Base-by-base conservation (phyloP, 306 rosid genomes). In the Ceratonia siliqua region DNA sequence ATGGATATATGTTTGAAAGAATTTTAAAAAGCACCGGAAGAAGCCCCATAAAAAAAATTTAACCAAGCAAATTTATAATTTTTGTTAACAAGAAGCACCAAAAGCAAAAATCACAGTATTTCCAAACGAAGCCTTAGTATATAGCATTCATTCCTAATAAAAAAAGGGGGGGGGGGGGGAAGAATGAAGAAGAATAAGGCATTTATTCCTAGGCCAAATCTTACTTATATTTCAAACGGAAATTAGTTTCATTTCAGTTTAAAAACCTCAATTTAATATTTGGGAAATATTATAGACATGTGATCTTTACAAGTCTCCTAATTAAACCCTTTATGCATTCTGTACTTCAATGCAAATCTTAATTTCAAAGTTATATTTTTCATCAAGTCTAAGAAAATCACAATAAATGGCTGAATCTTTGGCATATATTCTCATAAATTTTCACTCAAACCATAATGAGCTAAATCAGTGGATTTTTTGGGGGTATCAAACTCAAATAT, bases 381-480 rank as follows among this genome's bases (percentile, higher is more conserved):
- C 58, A 69, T 50, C 12, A 49, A 69, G 5, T 49, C 45, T 33
- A 5, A 35, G 43, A 1, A 68, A 30, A 11, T 49, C 46, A 20
- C 25, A 30, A 45, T 33, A 18, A 69, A 69, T 48, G 2, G 43
- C 49, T 33, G 32, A 24, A 69, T 69, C 49, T 69, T 69, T 50
- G 13, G 22, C 33, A 69, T 35, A 21, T 17, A 72, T 81, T 72
- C 53, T 57, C 70, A 65, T 54, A 50, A 45, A 46, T 25, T 75
- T 53, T 33, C 52, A 9, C 48, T 17, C 13, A 58, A 74, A 24
- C 64, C 12, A 33, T 68, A 30, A 21, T 46, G 46, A 6, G 22
- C 24, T 58, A 22, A 52, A 36, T 61, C 59, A 30, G 3, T 35
- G 32, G 8, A 63, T 62, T 11, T 35, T 0, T 75, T n/a, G n/a